phyloP scores from a whole-genome alignment of 345 rosid genomes.

The Bruguiera parviflora region DNA sequence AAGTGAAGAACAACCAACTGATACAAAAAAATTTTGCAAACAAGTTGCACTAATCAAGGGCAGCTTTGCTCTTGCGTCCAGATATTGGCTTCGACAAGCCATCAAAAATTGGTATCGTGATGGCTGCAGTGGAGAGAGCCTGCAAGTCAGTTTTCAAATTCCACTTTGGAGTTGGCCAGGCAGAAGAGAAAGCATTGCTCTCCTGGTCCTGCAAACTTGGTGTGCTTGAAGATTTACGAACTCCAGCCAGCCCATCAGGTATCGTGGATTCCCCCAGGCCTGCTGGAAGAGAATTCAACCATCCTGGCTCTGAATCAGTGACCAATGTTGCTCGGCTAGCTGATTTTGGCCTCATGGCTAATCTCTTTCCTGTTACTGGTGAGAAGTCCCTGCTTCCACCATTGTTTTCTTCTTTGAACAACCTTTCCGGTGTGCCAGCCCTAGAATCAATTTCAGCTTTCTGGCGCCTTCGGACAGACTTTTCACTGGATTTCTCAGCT shows the following conservation, averaged over 20 bases:
- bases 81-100: slow-evolving; percentile 68
- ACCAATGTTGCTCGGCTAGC: slow-evolving; percentile 32
- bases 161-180: slow-evolving; percentile 60
- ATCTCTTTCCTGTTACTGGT: slow-evolving; percentile 49
- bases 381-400: slow-evolving; percentile 39
- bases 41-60: slow-evolving; percentile 49
- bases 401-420: slow-evolving; percentile 58
- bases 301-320: slow-evolving; percentile 41
- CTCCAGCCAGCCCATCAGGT: slow-evolving; percentile 36
- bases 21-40: too few relatives aligned
- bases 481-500: slow-evolving; percentile 38
- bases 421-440: slow-evolving; percentile 43
- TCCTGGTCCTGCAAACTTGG: slow-evolving; percentile 64
- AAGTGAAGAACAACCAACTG: too few relatives aligned
- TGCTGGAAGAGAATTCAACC: slow-evolving; percentile 33
- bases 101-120: slow-evolving; percentile 64
- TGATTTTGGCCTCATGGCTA: slow-evolving; percentile 68
- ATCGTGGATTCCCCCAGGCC: slow-evolving; percentile 38
- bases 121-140: slow-evolving; percentile 48
- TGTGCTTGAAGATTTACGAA: slow-evolving; percentile 78
- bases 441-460: slow-evolving; percentile 37
- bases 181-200: slow-evolving; percentile 26
- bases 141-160: slow-evolving; percentile 60
- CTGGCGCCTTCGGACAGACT: slow-evolving; percentile 49
- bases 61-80: slow-evolving; percentile 69